A percentile compares a stretch with the other conserved stretches of the same genome.
Evolutionary conservation across 305 asterid species (phyloP).

Genomic region (Fraxinus sp.): DNA sequence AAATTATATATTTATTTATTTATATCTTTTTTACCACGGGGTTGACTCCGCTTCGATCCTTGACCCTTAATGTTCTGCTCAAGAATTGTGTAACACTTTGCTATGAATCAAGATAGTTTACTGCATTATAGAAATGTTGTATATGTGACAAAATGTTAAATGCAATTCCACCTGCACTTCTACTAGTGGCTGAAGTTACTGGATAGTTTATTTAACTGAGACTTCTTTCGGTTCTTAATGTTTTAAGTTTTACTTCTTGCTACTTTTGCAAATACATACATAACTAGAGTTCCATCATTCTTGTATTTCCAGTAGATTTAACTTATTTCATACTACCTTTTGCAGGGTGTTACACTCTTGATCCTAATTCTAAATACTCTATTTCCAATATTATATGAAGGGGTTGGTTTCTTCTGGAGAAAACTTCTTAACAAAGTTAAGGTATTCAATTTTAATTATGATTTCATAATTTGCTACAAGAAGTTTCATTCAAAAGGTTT

Average conservation of each 20-base stretch:
- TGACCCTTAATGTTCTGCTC: not conserved
- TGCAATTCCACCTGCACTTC: not conserved
- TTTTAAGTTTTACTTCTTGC: not conserved
- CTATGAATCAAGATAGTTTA: not conserved
- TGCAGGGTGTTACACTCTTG: slow-evolving; percentile 71
- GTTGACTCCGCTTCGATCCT: not conserved
- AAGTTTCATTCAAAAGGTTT: slow-evolving; percentile 12
- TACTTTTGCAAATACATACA: not conserved
- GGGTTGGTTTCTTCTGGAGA: slow-evolving; percentile 68
- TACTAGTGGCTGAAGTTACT: not conserved
- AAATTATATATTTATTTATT: not conserved
- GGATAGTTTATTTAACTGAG: not conserved
- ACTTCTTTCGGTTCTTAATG: not conserved
- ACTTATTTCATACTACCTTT: not conserved
- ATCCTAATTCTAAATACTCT: slow-evolving; percentile 65
- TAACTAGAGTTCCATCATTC: not conserved
- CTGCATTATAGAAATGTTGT: not conserved
- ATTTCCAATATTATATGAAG: slow-evolving; percentile 81
- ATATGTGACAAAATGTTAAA: not conserved
- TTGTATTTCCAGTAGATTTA: not conserved
- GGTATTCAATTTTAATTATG: slow-evolving; percentile 44
- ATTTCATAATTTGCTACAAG: slow-evolving; percentile 18
- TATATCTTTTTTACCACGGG: not conserved
- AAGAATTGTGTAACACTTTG: not conserved
- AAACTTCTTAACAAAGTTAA: slow-evolving; percentile 57